A percentile compares a stretch with the other conserved stretches of the same genome.
phyloP scores from a whole-genome alignment of 2,329 filamentous ascomycete genomes.

The Drechmeria coniospora region DNA sequence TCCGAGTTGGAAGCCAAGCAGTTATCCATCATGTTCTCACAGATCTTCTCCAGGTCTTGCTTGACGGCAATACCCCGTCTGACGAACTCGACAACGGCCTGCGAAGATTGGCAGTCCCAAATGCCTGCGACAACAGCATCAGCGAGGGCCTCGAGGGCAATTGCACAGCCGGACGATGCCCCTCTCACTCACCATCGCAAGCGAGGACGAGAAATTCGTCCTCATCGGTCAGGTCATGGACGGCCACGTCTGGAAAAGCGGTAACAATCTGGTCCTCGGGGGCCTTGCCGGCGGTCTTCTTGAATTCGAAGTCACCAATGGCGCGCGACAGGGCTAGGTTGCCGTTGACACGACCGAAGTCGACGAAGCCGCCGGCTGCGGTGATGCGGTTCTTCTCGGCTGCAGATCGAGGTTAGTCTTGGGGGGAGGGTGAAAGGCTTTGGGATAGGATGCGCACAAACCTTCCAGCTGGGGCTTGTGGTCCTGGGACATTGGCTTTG shows the following conservation, averaged over 20 bases:
- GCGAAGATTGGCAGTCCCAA: conserved; percentile 98
- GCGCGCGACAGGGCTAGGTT: conserved; percentile 93
- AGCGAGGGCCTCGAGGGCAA: no score
- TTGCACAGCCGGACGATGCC: background rate
- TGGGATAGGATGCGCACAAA: conserved; percentile 31
- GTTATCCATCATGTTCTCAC: conserved; percentile 99
- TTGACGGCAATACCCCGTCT: conserved; percentile 90
- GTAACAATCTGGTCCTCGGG: conserved; percentile 99
- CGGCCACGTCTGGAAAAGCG: conserved; percentile 84
- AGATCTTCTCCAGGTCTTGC: conserved; percentile 87
- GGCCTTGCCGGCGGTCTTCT: conserved; percentile 91
- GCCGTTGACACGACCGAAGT: conserved; percentile 96
- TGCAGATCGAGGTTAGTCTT: conserved; percentile 21
- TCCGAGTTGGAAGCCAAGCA: conserved; percentile 96
- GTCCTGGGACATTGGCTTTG: conserved; percentile 96
- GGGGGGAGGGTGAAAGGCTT: conserved; percentile 1
- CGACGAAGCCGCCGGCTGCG: conserved; percentile 91
- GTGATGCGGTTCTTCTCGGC: conserved; percentile 92
- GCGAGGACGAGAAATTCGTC: conserved; percentile 92
- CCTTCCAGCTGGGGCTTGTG: conserved; percentile 99
- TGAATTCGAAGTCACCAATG: conserved; percentile 99
- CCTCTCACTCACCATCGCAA: conserved; percentile 58
- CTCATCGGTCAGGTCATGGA: conserved; percentile 79
- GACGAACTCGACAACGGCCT: conserved; percentile 94
- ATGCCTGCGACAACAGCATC: conserved; percentile 48